Conservation (phyloP, 2,329 filamentous ascomycete genomes). For the Venturia nashicola region DNA sequence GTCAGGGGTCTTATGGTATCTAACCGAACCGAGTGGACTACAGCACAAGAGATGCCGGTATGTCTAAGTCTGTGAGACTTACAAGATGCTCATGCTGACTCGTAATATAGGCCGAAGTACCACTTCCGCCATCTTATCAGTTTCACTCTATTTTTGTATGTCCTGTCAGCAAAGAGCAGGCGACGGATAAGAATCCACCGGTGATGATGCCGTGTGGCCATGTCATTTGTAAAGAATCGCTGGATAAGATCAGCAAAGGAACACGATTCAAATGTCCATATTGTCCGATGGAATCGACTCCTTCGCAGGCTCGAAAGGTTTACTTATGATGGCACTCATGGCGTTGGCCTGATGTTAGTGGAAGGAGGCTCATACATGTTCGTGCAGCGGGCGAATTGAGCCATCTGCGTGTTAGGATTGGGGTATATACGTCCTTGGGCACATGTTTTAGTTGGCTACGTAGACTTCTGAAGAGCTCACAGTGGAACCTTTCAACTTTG, state of each 20-base stretch:
- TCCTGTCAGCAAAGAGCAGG: slow-evolving; percentile 92
- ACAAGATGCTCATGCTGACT: not conserved
- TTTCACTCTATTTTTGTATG: slow-evolving; percentile 98
- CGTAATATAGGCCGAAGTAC: slow-evolving; percentile 45
- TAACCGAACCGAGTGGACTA: slow-evolving; percentile 91
- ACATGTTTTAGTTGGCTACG: not conserved
- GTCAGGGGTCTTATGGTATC: slow-evolving; percentile 77
- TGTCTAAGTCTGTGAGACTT: slow-evolving; percentile 24
- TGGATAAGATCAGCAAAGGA: slow-evolving; percentile 69
- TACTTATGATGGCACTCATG: slow-evolving; percentile 39
- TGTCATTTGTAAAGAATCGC: slow-evolving; percentile 75
- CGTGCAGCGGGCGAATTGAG: not conserved
- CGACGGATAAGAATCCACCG: slow-evolving; percentile 81
- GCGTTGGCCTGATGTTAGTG: not conserved
- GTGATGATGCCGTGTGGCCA: slow-evolving; percentile 97
- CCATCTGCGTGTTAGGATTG: not conserved
- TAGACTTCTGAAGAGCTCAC: not conserved
- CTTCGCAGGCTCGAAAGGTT: slow-evolving; percentile 64
- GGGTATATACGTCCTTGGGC: not conserved
- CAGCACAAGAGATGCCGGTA: slow-evolving; percentile 77
- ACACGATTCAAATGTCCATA: slow-evolving; percentile 89
- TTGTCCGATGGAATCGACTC: slow-evolving; percentile 72
- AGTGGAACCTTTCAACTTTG: no score
- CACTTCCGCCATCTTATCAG: slow-evolving; percentile 49
- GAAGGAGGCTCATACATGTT: not conserved